Evolutionary conservation across 1,139 yeast species (phyloP).

Genomic region (Pichia sp.): DNA sequence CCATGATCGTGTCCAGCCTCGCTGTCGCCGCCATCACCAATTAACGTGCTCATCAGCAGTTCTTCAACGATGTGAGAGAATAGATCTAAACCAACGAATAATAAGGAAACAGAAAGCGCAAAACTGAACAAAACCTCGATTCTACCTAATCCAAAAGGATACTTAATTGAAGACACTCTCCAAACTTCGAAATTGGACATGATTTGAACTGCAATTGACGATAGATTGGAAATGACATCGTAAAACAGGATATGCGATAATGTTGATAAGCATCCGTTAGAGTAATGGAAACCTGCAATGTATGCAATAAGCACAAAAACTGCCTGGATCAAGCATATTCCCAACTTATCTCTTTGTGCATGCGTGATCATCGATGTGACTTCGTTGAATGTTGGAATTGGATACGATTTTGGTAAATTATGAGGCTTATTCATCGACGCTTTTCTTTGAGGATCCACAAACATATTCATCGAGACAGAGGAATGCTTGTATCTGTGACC

Average conservation of each 20-base stretch:
- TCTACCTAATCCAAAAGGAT: constrained; percentile 91
- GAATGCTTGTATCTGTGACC: constrained; percentile 97
- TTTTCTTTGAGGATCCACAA: constrained; percentile 56
- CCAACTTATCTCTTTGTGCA: constrained; percentile 54
- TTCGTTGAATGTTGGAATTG: constrained; percentile 73
- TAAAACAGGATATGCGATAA: constrained; percentile 85
- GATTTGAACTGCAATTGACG: constrained; percentile 70
- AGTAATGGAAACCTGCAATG: constrained; percentile 54
- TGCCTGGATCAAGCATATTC: constrained; percentile 70
- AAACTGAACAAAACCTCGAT: constrained; percentile 86
- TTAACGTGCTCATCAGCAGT: constrained; percentile 42
- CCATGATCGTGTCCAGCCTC: constrained; percentile 32
- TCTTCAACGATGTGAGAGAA: constrained; percentile 85
- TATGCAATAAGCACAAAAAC: constrained; percentile 55
- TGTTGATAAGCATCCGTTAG: constrained; percentile 67
- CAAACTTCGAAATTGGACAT: constrained; percentile 91
- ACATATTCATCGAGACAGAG: constrained; percentile 94
- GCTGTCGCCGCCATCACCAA: constrained; percentile 40
- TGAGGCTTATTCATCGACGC: constrained; percentile 71
- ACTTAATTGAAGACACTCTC: constrained; percentile 78
- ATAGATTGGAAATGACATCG: constrained; percentile 77
- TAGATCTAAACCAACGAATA: constrained; percentile 90
- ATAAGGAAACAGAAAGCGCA: constrained; percentile 78
- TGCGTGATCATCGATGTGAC: constrained; percentile 52
- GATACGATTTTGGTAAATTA: constrained; percentile 73